A percentile compares a stretch with the other conserved stretches of the same genome.
phyloP scores from a whole-genome alignment of 1,139 yeast genomes.

The Blastobotrys proliferans region DNA sequence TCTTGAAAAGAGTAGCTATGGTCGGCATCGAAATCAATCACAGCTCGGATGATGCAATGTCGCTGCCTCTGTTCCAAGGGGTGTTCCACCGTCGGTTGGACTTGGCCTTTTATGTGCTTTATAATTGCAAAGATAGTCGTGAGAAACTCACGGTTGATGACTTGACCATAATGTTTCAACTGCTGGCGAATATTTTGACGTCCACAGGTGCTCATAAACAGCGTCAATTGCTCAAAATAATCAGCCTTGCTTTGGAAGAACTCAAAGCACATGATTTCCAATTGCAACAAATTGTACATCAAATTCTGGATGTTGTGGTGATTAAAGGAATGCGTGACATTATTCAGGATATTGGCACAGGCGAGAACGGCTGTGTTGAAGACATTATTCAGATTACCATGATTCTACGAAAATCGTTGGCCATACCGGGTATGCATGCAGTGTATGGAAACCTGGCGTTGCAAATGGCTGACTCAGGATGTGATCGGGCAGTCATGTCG shows the following conservation, averaged over 20 bases:
- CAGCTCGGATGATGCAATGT: conserved; percentile 46
- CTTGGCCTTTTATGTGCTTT: conserved; percentile 61
- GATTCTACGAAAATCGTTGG: conserved; percentile 54
- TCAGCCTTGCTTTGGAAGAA: conserved; percentile 27
- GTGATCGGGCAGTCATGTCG: conserved; percentile 59
- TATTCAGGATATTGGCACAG: conserved; percentile 24
- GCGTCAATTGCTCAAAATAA: conserved; percentile 25
- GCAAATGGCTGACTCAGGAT: conserved; percentile 53
- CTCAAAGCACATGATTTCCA: conserved; percentile 19
- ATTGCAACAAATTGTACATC: conserved; percentile 25
- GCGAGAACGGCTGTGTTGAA: conserved; percentile 44
- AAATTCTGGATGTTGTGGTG: conserved; percentile 29
- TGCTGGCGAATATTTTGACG: conserved; percentile 25
- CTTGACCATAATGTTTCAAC: conserved; percentile 20
- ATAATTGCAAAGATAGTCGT: conserved; percentile 36
- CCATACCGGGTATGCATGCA: conserved; percentile 47
- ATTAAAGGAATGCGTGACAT: conserved; percentile 31
- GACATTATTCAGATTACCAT: conserved; percentile 64
- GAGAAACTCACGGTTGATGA: conserved; percentile 16
- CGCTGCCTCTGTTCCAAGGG: conserved; percentile 45
- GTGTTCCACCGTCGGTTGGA: conserved; percentile 63
- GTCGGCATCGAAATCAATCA: conserved; percentile 48
- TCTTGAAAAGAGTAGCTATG: conserved; percentile 42
- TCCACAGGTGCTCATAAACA: neutral
- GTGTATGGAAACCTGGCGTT: conserved; percentile 51